phyloP scores from a whole-genome alignment of 768 basidiomycete species.

The Suillus discolor region DNA sequence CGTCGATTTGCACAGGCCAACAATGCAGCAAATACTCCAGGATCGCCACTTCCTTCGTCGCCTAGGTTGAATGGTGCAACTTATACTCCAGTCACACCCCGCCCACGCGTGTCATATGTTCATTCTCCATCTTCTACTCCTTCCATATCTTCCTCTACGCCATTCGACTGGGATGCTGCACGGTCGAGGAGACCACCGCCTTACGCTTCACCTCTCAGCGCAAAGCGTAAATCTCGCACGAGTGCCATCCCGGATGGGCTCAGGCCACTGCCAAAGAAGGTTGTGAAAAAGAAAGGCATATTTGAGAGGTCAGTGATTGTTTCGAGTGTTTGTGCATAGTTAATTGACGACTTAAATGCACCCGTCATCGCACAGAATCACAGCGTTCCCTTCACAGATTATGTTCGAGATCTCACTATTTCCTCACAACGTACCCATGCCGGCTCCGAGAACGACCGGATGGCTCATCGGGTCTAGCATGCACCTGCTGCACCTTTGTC shows the following conservation, averaged over 20 bases:
- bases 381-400: slow-evolving; percentile 68
- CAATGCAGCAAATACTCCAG: slow-evolving; percentile 41
- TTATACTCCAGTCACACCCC: slow-evolving; percentile 47
- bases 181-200: slow-evolving; percentile 71
- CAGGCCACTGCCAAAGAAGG: slow-evolving; percentile 48
- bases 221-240: slow-evolving; percentile 46
- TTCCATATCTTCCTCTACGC: slow-evolving; percentile 72
- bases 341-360: slow-evolving; percentile 21
- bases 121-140: slow-evolving; percentile 67
- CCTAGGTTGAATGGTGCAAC: slow-evolving; percentile 34
- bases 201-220: slow-evolving; percentile 61
- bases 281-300: slow-evolving; percentile 66
- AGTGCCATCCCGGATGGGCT: slow-evolving; percentile 27
- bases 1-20: slow-evolving; percentile 59
- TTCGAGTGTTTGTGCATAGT: slow-evolving; percentile 8
- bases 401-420: slow-evolving; percentile 82
- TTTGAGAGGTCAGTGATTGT: slow-evolving; percentile 53
- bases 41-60: slow-evolving; percentile 44
- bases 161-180: slow-evolving; percentile 90
- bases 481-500: slow-evolving; percentile 69
- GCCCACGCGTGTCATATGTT: slow-evolving; percentile 52
- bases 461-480: slow-evolving; percentile 62
- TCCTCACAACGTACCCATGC: slow-evolving; percentile 79
- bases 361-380: slow-evolving; percentile 43
- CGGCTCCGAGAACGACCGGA: slow-evolving; percentile 65